Evolutionary conservation across 176 grass and related monocot species (phyloP).

Genomic region (Carex myosuroides): DNA sequence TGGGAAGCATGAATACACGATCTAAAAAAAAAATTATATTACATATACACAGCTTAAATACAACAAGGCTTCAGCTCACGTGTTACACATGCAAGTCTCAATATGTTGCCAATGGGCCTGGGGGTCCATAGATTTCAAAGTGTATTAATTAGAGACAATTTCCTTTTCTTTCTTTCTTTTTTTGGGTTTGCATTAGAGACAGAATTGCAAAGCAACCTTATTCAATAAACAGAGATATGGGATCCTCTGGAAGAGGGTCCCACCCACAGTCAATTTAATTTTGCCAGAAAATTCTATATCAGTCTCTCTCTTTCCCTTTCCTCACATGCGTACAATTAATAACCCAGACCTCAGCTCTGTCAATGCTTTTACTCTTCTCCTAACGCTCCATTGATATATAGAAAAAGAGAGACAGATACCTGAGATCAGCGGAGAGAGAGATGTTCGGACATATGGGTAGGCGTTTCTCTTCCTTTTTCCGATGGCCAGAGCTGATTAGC

Average conservation of each 20-base stretch:
- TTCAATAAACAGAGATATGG: not conserved
- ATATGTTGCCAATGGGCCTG: not conserved
- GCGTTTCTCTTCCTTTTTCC: conserved; percentile 48
- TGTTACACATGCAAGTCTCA: not conserved
- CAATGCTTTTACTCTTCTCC: not conserved
- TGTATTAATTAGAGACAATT: not conserved
- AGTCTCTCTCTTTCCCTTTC: not conserved
- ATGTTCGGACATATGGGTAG: conserved; percentile 25
- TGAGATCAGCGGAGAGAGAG: not conserved
- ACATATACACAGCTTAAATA: not conserved
- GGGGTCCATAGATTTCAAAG: not conserved
- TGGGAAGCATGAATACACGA: not conserved
- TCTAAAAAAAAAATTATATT: not conserved
- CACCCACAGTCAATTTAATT: not conserved
- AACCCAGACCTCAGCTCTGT: not conserved
- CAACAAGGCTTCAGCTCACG: not conserved
- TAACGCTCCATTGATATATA: not conserved
- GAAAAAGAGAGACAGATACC: not conserved
- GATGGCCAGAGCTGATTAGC: conserved; percentile 45
- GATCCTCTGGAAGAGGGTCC: not conserved
- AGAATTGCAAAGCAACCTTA: not conserved
- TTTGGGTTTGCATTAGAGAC: not conserved
- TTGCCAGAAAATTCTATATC: conserved; percentile 18
- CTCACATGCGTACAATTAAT: not conserved
- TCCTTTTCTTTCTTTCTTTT: too few species aligned